A percentile compares a stretch with the other conserved stretches of the same genome.
These are phyloP conservation scores for Gyromitra esculenta DNA, from an alignment of 2,329 filamentous ascomycete genomes.

Conservation along the genomic window DNA sequence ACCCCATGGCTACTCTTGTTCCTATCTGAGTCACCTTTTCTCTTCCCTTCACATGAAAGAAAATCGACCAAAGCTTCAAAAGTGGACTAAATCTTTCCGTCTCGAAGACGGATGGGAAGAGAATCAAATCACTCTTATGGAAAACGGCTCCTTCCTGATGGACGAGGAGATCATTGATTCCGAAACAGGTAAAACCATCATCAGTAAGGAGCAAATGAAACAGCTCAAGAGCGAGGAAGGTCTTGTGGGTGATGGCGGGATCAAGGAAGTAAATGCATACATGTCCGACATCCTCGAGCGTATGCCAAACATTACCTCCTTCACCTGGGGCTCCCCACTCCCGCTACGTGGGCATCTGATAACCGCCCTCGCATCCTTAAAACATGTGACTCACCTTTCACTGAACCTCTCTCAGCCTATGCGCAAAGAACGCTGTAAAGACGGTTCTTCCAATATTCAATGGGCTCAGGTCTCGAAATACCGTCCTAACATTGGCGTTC, in stretches of 20 bases:
- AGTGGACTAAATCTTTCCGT: constrained; percentile 26
- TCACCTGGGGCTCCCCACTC: constrained; percentile 31
- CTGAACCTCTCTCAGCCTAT: constrained; percentile 44
- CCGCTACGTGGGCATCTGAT: constrained; percentile 24
- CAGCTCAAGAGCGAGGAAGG: constrained; percentile 36
- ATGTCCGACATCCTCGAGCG: constrained; percentile 29
- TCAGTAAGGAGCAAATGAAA: background rate
- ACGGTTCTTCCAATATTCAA: background rate
- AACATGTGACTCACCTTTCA: constrained; percentile 13
- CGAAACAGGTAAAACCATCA: background rate
- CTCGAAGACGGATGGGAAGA: constrained; percentile 36
- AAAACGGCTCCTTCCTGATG: constrained; percentile 23
- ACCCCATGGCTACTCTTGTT: constrained; percentile 45
- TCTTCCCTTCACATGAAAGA: background rate
- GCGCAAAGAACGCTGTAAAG: constrained; percentile 1
- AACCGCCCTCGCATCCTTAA: constrained; percentile 9
- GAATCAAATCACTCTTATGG: constrained; percentile 36
- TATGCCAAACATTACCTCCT: background rate
- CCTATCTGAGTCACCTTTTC: constrained; percentile 37
- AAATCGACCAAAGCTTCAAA: constrained; percentile 26
- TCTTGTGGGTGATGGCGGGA: constrained; percentile 32
- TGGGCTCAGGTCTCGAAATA: constrained; percentile 35
- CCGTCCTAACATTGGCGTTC: constrained; percentile 23
- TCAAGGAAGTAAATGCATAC: constrained; percentile 30
- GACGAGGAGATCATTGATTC: constrained; percentile 32